These are phyloP conservation scores for Teratosphaeria pseudoeucalypti DNA, from an alignment of 2,329 filamentous ascomycete genomes.

Conservation along the genomic window DNA sequence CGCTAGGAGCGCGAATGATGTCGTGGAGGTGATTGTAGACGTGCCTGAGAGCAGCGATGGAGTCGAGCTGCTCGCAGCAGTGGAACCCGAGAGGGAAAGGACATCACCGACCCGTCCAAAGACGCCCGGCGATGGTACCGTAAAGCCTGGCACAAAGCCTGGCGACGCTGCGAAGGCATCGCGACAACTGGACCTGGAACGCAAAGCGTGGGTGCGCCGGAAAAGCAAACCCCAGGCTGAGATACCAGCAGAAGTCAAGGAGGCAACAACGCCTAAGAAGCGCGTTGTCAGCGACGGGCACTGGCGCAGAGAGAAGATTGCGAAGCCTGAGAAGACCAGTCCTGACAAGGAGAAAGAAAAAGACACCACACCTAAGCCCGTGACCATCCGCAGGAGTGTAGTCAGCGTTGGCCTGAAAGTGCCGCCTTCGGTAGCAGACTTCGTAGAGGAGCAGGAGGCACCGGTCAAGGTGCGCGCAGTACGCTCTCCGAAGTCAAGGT, in stretches of 20 bases:
- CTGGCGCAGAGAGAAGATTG: conserved; percentile 44
- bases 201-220: conserved; percentile 27
- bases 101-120: not conserved
- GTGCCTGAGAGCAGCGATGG: conserved; percentile 2
- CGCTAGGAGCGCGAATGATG: not conserved
- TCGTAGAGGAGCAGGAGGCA: conserved; percentile 16
- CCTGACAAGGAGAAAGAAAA: conserved; percentile 12
- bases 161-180: conserved; percentile 7
- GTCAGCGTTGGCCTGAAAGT: conserved; percentile 24
- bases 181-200: conserved; percentile 22
- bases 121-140: conserved; percentile 1
- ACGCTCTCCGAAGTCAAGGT: conserved; percentile 12
- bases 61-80: conserved; percentile 3
- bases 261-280: conserved; percentile 66
- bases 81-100: not conserved
- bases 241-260: conserved; percentile 35
- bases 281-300: conserved; percentile 87
- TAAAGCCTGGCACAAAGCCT: conserved; percentile 9
- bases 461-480: conserved; percentile 14
- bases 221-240: conserved; percentile 27
- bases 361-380: conserved; percentile 19
- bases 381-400: conserved; percentile 19
- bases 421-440: conserved; percentile 22
- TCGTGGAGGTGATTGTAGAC: conserved; percentile 10
- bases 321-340: conserved; percentile 13